Evolutionary conservation across 2,329 filamentous ascomycete genomes (phyloP).

Genomic region (Cladosporium colombiae): DNA sequence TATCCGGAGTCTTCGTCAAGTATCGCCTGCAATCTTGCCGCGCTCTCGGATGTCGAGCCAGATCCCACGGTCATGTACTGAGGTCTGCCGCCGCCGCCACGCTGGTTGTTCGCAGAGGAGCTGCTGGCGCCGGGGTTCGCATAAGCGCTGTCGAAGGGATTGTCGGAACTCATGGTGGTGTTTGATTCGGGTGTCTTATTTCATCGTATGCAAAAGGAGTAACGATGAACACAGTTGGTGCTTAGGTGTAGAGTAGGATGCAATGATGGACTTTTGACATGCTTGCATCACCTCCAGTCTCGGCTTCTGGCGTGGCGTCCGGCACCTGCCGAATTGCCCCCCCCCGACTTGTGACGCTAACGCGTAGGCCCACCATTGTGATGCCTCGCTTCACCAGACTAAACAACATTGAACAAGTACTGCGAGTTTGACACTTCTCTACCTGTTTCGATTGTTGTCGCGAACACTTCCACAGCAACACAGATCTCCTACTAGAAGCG

Average conservation of each 20-base stretch:
- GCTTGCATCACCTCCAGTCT: not conserved
- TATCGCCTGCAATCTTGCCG: constrained; percentile 75
- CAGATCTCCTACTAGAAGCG: too few relatives aligned
- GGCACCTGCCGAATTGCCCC: not conserved
- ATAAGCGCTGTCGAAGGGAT: constrained; percentile 33
- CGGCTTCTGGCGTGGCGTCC: not conserved
- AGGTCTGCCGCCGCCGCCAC: constrained; percentile 45
- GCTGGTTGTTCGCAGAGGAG: constrained; percentile 29
- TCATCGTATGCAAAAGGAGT: constrained; percentile 11
- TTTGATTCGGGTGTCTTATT: not conserved
- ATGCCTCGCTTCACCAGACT: not conserved
- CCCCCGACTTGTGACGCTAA: not conserved
- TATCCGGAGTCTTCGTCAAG: constrained; percentile 91
- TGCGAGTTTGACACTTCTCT: not conserved
- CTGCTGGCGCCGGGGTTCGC: constrained; percentile 32
- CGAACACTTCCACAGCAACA: too few relatives aligned
- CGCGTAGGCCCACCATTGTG: constrained; percentile 1
- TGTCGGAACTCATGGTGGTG: constrained; percentile 37
- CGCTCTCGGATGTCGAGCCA: constrained; percentile 78
- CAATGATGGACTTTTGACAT: constrained; percentile 7
- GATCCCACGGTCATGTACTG: constrained; percentile 87
- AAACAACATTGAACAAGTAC: not conserved
- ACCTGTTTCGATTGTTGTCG: not conserved
- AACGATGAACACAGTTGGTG: not conserved
- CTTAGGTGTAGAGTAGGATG: not conserved